Evolutionary conservation across 192 early-diverging fungal genomes (phyloP), one percentile per base, ranked within the genome.

Genomic region (Mortierella claussenii): DNA sequence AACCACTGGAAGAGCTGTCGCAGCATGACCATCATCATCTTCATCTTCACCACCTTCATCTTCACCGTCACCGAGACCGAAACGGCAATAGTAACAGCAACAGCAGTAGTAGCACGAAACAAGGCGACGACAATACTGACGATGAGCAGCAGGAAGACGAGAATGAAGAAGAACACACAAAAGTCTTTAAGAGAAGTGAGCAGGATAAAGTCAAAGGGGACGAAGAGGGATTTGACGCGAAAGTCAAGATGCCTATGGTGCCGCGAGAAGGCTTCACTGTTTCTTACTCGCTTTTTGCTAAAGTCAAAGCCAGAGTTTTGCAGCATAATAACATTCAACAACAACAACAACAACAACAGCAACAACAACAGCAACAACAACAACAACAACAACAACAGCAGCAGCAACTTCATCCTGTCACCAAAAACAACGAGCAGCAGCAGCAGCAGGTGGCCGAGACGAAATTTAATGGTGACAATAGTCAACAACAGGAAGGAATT

Each of bases 221-320:
- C 28, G 36, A 36, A 13, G 20, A 48, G 3, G 28, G 21, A n/a
- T 50, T 30, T 8, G 42, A 55, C 20, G 20, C 43, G 7, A 7
- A 40, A 33, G n/a, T n/a, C n/a, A n/a, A n/a, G n/a, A n/a, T n/a
- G n/a, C n/a, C n/a, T n/a, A 68, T 68, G 65, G 36, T 36, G 23
- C 65, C 55, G 20, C 63, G 63, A 13, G 63, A 75, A 37, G 62
- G 63, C 23, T 75, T 66, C 47, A 65, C 70, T 49, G 55, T 75
- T 20, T 17, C 63, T 20, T 28, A 31, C 56, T 65, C 70, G 32
- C 50, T 75, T 42, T 53, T 65, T 42, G 63, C 56, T 31, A 75
- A 66, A 42, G 62, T 75, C 44, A 75, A 65, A 47, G 55, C 55
- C 18, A 55, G 51, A 23, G 63, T 54, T n/a, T 10, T 58, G 23